Evolutionary conservation across 2,329 filamentous ascomycete species (phyloP).

Genomic region (Monilinia fructicola): DNA sequence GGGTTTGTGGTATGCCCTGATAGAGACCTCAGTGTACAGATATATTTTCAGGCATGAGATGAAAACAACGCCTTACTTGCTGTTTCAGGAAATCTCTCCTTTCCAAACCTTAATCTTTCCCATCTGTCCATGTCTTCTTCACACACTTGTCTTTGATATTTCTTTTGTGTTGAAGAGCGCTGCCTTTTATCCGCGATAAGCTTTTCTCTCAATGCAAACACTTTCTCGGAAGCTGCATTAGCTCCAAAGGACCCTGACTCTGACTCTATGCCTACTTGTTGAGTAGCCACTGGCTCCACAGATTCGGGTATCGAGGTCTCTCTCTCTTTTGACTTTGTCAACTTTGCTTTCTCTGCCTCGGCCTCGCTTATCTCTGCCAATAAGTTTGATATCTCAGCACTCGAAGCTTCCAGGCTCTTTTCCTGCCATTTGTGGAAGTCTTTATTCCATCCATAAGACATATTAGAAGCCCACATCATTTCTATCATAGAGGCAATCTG

Average conservation of each 20-base stretch:
- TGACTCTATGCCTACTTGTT: not conserved
- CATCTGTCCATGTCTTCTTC: conserved; percentile 16
- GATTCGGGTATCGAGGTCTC: no score
- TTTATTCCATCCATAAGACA: not conserved
- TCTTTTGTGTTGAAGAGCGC: not conserved
- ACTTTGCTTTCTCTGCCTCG: not conserved
- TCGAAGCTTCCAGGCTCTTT: not conserved
- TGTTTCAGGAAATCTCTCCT: not conserved
- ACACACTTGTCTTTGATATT: not conserved
- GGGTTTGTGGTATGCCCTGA: not conserved
- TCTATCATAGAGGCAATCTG: conserved; percentile 47
- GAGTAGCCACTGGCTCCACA: no score
- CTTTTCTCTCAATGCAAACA: not conserved
- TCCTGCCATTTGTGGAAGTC: conserved; percentile 1
- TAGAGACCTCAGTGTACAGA: not conserved
- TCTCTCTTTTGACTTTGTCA: not conserved
- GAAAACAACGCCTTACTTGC: not conserved
- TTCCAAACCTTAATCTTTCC: conserved; percentile 6
- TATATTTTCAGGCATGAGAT: not conserved
- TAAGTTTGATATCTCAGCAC: not conserved
- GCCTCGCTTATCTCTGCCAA: not conserved
- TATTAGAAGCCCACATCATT: conserved; percentile 5
- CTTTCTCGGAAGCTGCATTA: conserved; percentile 1
- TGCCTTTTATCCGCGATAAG: not conserved
- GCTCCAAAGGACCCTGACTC: not conserved